Base-by-base conservation (phyloP, 352 stramenopile species). In the Discostella stelligera region DNA sequence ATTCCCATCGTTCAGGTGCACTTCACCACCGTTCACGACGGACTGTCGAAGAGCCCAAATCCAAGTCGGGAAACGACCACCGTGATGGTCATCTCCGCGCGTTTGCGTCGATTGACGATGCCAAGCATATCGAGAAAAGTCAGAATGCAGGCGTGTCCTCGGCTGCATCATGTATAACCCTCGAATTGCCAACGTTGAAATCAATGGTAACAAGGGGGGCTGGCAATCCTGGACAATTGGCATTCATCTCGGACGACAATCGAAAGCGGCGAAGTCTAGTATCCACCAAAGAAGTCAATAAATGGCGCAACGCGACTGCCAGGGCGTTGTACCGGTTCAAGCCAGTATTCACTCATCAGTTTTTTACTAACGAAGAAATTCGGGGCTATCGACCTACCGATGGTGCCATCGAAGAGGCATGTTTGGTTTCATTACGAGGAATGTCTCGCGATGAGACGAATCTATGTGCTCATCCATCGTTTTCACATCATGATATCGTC, bases 281-380 rank as follows among this genome's bases (percentile, higher is more conserved):
- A 20, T 60, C 66, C 21, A 52, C 23, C 13, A 37, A 58, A 27
- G 59, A 69, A 10, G 37, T 77, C 6, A 3, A 65, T 48, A 56
- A 30, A 53, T 77, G 58, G 58, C 48, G 30, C 25, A 30, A 63
- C 48, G n/a, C 58, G 10, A 64, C n/a, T 11, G 23, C 39, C 21
- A 14, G 14, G 14, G 18, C 37, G 16, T 71, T 44, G 25, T 64
- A 71, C 68, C 49, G 59, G n/a, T 81, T 81, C 23, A 75, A 76
- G 65, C 74, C 74, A 8, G 74, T 81, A 14, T 81, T 63, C 37
- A 75, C 66, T 11, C 74, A 81, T 62, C 74, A 81, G 69, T 72
- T 81, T 27, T 81, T 81, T 50, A 27, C 48, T 0, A 37, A 76
- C 18, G 73, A 80, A 21, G 23, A 41, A 66, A 70, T 81, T 5